phyloP scores from a whole-genome alignment of 2,329 filamentous ascomycete genomes.

The Lachnellula cervina region DNA sequence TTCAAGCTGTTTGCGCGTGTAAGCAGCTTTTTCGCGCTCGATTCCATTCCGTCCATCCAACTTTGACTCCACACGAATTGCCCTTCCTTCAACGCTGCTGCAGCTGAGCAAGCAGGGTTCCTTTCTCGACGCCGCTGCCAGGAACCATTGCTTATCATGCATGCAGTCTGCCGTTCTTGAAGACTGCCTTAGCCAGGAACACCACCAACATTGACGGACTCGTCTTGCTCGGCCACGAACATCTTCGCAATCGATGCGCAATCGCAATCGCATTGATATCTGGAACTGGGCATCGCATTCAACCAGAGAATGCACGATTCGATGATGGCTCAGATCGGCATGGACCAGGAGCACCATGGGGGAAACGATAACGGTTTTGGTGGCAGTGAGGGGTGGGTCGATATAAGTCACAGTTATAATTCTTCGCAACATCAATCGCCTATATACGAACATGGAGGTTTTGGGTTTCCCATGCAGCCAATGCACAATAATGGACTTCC shows the following conservation, averaged over 20 bases:
- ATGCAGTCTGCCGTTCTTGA: slow-evolving; percentile 33
- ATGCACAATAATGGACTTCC: slow-evolving; percentile 59
- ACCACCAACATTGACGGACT: slow-evolving; percentile 22
- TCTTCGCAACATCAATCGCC: slow-evolving; percentile 62
- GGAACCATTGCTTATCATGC: slow-evolving; percentile 35
- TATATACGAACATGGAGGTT: slow-evolving; percentile 62
- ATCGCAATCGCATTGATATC: slow-evolving; percentile 16
- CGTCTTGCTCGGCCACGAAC: slow-evolving; percentile 15
- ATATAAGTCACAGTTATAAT: slow-evolving; percentile 41
- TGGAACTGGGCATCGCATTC: slow-evolving; percentile 11
- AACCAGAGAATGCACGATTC: slow-evolving; percentile 32
- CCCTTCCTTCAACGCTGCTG: slow-evolving; percentile 24
- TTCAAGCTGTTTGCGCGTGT: slow-evolving; percentile 25
- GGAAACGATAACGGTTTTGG: slow-evolving; percentile 35
- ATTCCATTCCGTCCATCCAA: slow-evolving; percentile 9
- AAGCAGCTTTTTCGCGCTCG: slow-evolving; percentile 20
- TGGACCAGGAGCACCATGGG: slow-evolving; percentile 31
- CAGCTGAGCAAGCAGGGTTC: slow-evolving; percentile 28
- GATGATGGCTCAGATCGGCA: slow-evolving; percentile 33
- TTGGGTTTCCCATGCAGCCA: slow-evolving; percentile 52
- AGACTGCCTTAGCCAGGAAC: slow-evolving; percentile 33
- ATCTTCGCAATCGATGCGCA: slow-evolving; percentile 14
- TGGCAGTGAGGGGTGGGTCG: slow-evolving; percentile 48
- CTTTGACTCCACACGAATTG: slow-evolving; percentile 7
- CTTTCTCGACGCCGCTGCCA: slow-evolving; percentile 28